Percentiles rank a stretch among this genome's conserved stretches.
Evolutionary conservation across 164 flowering plant species (phyloP).

Genomic region (Dillenia suffruticosa): DNA sequence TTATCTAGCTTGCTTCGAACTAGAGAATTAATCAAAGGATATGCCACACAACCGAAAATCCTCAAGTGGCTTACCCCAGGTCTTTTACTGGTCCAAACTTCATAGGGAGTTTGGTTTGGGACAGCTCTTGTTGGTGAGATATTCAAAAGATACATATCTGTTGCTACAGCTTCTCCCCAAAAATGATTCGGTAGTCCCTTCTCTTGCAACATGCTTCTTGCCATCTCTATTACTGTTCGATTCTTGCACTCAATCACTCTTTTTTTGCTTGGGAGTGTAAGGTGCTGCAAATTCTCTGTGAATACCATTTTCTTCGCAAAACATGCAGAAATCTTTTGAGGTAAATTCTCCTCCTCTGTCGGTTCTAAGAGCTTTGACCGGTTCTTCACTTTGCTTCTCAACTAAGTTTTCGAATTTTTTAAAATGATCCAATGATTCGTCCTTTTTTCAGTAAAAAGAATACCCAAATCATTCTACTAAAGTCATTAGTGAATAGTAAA

Average conservation of each 20-base stretch:
- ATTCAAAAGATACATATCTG: neutral
- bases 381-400: neutral
- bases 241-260: conserved; percentile 9
- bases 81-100: conserved; percentile 1
- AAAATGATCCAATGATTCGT: neutral
- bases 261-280: conserved; percentile 3
- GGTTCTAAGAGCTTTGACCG: neutral
- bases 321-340: neutral
- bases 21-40: neutral
- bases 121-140: neutral
- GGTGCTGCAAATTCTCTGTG: conserved; percentile 1
- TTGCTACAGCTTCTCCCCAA: neutral
- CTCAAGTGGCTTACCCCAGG: conserved; percentile 1
- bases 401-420: conserved; percentile 5
- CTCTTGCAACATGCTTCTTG: conserved; percentile 4
- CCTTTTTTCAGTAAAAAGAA: neutral
- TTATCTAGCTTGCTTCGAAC: conserved; percentile 3
- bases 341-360: conserved; percentile 5
- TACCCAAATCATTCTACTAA: too few species aligned
- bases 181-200: neutral
- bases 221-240: conserved; percentile 2
- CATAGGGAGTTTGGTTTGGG: neutral
- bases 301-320: conserved; percentile 6
- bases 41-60: neutral
- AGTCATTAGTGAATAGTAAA: too few species aligned